Evolutionary conservation across 2,329 filamentous ascomycete species (phyloP).

Genomic region (Aspergillus puulaauensis): DNA sequence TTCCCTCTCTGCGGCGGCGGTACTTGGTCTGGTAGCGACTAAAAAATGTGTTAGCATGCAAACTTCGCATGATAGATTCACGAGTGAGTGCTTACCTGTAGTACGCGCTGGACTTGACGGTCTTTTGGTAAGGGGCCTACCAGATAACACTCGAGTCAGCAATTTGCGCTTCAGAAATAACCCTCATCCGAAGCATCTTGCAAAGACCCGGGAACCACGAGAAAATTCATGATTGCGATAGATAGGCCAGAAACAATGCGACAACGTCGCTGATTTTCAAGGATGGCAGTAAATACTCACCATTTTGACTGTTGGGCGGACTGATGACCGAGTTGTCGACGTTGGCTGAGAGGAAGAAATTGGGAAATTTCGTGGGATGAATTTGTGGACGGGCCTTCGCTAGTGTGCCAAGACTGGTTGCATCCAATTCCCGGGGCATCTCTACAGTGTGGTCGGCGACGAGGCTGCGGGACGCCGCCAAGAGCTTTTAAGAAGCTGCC

Average conservation of each 20-base stretch:
- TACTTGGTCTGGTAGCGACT: constrained; percentile 99
- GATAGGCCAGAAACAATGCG: constrained; percentile 8
- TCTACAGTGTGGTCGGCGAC: constrained; percentile 40
- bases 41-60: constrained; percentile 23
- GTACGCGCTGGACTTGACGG: constrained; percentile 97
- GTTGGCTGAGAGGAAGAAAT: constrained; percentile 32
- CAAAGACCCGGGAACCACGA: constrained; percentile 64
- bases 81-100: constrained; percentile 72
- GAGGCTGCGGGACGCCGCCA: constrained; percentile 19
- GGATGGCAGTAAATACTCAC: constrained; percentile 37
- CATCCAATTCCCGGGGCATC: constrained; percentile 26
- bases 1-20: constrained; percentile 91
- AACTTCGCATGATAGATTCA: neutral
- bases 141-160: constrained; percentile 78
- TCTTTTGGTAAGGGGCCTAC: constrained; percentile 81
- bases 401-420: constrained; percentile 31
- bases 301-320: constrained; percentile 44
- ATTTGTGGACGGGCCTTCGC: constrained; percentile 45
- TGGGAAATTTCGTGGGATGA: constrained; percentile 32
- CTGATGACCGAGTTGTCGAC: constrained; percentile 36
- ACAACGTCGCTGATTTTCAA: constrained; percentile 24
- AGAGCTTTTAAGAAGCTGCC: neutral
- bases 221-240: constrained; percentile 10
- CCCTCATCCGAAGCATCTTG: constrained; percentile 94
- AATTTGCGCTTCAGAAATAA: constrained; percentile 96